phyloP scores from a whole-genome alignment of 305 asterid genomes.

The Fraxinus albicans region DNA sequence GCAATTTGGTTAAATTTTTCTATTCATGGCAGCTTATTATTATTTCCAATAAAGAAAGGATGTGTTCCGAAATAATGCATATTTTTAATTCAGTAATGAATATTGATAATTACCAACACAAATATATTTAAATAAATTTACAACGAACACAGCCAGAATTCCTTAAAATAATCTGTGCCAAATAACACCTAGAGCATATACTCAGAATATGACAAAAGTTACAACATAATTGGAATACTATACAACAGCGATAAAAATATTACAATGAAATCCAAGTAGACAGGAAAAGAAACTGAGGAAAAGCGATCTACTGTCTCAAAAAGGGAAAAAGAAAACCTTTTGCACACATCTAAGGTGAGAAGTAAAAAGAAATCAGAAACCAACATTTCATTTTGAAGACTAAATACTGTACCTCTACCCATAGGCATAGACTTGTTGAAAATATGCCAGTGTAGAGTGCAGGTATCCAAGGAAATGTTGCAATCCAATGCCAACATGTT shows the following conservation, averaged over 20 bases:
- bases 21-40: background rate
- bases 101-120: background rate
- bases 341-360: background rate
- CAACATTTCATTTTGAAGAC: background rate
- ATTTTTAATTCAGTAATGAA: background rate
- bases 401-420: slow-evolving; percentile 58
- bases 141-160: background rate
- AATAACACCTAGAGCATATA: background rate
- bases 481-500: slow-evolving; percentile 32
- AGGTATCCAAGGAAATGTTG: slow-evolving; percentile 75
- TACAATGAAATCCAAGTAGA: background rate
- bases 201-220: background rate
- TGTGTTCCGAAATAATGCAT: background rate
- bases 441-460: slow-evolving; percentile 76
- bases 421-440: slow-evolving; percentile 71
- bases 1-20: background rate
- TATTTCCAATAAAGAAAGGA: background rate
- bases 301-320: background rate
- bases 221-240: background rate
- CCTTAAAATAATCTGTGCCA: background rate
- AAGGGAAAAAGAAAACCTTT: background rate
- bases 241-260: background rate
- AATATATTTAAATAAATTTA: background rate
- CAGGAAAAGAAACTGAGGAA: background rate
- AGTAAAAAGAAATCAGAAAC: background rate